A percentile compares a stretch with the other conserved stretches of the same genome.
phyloP scores from a whole-genome alignment of 2,329 filamentous ascomycete genomes.

The Aspergillus viridinutans region DNA sequence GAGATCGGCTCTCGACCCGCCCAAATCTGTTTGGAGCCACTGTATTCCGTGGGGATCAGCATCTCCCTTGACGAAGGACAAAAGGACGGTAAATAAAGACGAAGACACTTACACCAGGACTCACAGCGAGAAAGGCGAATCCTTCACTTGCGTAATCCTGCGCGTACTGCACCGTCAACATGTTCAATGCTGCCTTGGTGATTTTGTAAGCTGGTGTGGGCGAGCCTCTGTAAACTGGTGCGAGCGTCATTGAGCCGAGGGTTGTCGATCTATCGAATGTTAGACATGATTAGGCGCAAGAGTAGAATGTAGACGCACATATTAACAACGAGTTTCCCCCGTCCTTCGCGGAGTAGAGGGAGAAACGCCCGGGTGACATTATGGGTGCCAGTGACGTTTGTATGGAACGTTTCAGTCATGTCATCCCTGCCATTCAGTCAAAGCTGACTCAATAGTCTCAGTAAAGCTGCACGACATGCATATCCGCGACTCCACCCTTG shows the following conservation, averaged over 20 bases:
- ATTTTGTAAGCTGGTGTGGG: constrained; percentile 41
- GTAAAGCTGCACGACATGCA: constrained; percentile 14
- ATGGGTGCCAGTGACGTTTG: constrained; percentile 43
- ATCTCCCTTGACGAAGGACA: not conserved
- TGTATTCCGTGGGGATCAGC: constrained; percentile 12
- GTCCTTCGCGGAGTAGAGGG: constrained; percentile 35
- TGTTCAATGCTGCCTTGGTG: constrained; percentile 47
- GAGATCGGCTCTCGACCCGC: constrained; percentile 40
- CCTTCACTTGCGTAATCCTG: constrained; percentile 32
- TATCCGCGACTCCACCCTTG: constrained; percentile 15
- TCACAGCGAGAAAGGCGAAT: constrained; percentile 40
- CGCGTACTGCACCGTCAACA: constrained; percentile 38
- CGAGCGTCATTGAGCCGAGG: constrained; percentile 39
- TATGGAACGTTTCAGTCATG: constrained; percentile 35
- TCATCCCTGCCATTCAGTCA: constrained; percentile 26
- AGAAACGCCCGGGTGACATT: constrained; percentile 38
- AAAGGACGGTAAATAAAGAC: not conserved
- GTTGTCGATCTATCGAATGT: constrained; percentile 34
- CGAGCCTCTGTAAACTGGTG: constrained; percentile 13
- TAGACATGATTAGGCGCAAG: not conserved
- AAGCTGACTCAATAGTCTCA: not conserved
- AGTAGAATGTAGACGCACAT: constrained; percentile 30
- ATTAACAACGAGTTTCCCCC: constrained; percentile 43
- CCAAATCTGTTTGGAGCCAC: constrained; percentile 48
- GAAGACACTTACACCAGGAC: constrained; percentile 40